phyloP scores from a whole-genome alignment of 305 asterid species.

The Lippia alba region DNA sequence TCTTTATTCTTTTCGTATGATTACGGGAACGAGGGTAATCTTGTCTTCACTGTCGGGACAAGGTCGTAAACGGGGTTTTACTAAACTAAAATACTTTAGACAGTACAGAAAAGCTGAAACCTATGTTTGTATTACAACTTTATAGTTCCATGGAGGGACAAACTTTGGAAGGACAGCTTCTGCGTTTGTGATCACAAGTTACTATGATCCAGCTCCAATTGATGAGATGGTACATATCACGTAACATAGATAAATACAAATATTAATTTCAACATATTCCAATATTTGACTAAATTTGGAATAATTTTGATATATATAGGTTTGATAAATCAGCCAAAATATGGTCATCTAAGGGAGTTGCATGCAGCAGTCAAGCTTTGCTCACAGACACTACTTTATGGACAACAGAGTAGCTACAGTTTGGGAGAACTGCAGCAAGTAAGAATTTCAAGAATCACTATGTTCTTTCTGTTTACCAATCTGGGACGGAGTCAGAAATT shows the following conservation, averaged over 20 bases:
- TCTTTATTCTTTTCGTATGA: no score
- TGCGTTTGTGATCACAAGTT: conserved; percentile 59
- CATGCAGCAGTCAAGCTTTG: conserved; percentile 70
- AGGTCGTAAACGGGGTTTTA: no score
- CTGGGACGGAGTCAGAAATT: neutral
- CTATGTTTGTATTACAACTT: no score
- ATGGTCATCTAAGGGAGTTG: conserved; percentile 80
- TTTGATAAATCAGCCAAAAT: conserved; percentile 78
- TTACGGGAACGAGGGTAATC: no score
- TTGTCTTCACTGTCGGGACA: no score
- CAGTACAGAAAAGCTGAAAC: no score
- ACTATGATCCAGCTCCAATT: conserved; percentile 89
- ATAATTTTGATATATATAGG: conserved; percentile 45
- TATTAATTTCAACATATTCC: conserved; percentile 1
- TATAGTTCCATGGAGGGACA: conserved; percentile 91
- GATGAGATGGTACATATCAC: conserved; percentile 75
- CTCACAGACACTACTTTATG: conserved; percentile 61
- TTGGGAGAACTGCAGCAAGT: conserved; percentile 74
- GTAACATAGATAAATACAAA: neutral
- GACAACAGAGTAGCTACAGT: conserved; percentile 41
- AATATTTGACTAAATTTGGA: neutral
- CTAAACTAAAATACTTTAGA: no score
- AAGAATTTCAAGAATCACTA: conserved; percentile 32
- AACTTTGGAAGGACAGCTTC: conserved; percentile 79
- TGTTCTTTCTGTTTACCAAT: neutral